A percentile compares a stretch with the other conserved stretches of the same genome.
phyloP scores from a whole-genome alignment of 805 yeast genomes.

The Kuraishia capsulata region DNA sequence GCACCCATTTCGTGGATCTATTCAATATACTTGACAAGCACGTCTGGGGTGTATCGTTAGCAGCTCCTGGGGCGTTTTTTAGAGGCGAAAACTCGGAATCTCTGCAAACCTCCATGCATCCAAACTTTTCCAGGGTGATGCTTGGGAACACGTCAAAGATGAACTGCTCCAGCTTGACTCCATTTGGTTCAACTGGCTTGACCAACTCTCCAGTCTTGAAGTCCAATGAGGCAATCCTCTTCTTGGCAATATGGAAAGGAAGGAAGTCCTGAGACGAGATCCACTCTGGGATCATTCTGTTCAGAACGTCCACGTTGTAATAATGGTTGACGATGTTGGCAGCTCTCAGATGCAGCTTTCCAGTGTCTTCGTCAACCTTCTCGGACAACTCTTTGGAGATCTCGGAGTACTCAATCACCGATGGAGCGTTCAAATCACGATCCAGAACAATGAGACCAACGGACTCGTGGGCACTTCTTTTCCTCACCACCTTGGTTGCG shows the following conservation, averaged over 20 bases:
- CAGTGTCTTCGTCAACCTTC: constrained; percentile 49
- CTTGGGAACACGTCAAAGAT: constrained; percentile 92
- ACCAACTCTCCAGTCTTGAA: constrained; percentile 31
- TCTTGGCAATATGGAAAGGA: constrained; percentile 93
- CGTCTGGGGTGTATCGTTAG: constrained; percentile 77
- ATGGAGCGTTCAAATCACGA: constrained; percentile 48
- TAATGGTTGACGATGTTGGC: constrained; percentile 97
- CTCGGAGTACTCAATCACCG: constrained; percentile 94
- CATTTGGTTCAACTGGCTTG: constrained; percentile 75
- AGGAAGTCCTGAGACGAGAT: constrained; percentile 50
- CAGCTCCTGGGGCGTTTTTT: constrained; percentile 82
- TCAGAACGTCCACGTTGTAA: constrained; percentile 72
- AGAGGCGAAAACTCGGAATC: constrained; percentile 84
- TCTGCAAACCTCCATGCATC: constrained; percentile 87
- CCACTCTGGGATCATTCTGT: constrained; percentile 58
- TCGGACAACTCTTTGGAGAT: constrained; percentile 67
- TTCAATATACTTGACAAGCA: constrained; percentile 56
- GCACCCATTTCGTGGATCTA: constrained; percentile 70
- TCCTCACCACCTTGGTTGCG: constrained; percentile 93
- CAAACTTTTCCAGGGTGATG: constrained; percentile 63
- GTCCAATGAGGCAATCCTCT: constrained; percentile 68
- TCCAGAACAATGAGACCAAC: constrained; percentile 88
- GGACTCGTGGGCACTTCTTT: constrained; percentile 75
- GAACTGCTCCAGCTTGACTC: constrained; percentile 91
- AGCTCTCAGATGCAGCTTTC: constrained; percentile 70